Evolutionary conservation across 2,329 filamentous ascomycete genomes (phyloP).

Genomic region (Colletotrichum aenigma): DNA sequence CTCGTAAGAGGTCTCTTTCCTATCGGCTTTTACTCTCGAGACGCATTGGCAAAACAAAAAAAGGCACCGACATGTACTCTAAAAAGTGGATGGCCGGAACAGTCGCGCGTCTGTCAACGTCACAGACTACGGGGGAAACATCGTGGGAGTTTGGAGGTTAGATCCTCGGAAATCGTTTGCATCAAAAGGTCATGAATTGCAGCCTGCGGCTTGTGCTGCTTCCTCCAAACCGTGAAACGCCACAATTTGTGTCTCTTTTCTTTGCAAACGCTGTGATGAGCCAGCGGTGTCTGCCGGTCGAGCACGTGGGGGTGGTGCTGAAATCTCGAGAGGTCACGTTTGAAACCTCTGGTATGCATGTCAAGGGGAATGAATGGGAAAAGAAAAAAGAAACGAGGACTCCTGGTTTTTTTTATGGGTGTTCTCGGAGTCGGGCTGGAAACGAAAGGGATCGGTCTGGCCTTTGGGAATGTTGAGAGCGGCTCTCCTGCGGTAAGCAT

Average conservation of each 20-base stretch:
- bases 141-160: slow-evolving; percentile 52
- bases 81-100: slow-evolving; percentile 46
- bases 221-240: slow-evolving; percentile 18
- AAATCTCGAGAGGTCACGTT: slow-evolving; percentile 1
- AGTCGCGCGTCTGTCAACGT: slow-evolving; percentile 44
- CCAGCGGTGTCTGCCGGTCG: slow-evolving; percentile 9
- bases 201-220: slow-evolving; percentile 21
- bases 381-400: slow-evolving; percentile 2
- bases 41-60: slow-evolving; percentile 41
- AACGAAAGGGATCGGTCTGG: slow-evolving; percentile 15
- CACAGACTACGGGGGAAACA: slow-evolving; percentile 42
- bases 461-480: slow-evolving; percentile 14
- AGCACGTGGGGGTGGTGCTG: slow-evolving; percentile 5
- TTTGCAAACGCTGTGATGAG: slow-evolving; percentile 17
- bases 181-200: slow-evolving; percentile 36
- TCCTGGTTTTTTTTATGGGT: background rate
- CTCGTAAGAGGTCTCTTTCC: slow-evolving; percentile 57
- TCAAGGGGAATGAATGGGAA: background rate
- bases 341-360: background rate
- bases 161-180: slow-evolving; percentile 55
- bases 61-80: slow-evolving; percentile 53
- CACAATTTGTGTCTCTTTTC: background rate
- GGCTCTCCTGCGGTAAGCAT: slow-evolving; percentile 12
- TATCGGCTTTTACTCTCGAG: slow-evolving; percentile 46
- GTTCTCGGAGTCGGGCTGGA: background rate